Evolutionary conservation across 164 flowering plant genomes (phyloP), one percentile per base, ranked within the genome.

Genomic region (Umbilicus rupestris): DNA sequence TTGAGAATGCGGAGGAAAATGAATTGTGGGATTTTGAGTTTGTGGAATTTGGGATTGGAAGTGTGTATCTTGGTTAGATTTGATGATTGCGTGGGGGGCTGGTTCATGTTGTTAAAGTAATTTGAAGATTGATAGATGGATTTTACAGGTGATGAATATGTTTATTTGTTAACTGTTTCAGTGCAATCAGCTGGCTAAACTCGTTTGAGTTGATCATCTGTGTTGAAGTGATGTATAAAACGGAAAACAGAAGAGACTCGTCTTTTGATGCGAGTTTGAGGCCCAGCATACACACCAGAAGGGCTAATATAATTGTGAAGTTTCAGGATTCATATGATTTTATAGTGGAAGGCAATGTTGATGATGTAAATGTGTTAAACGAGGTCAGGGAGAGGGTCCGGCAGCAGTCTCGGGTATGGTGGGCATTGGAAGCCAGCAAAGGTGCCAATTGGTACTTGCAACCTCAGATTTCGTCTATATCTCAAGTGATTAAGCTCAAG

Each of bases 381-480:
- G 98, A 94, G 84, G 97, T 94, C 31, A 85, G 97, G 44, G 98
- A 94, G 80, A 89, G 84, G 78, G 96, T 89, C 72, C 84, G 93
- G 77, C 70, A 87, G 62, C 98, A 94, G 66, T 90, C 92, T 9
- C 73, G 84, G 66, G 90, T 86, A 20, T 94, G 98, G 98, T 91
- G 95, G 95, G 84, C 85, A 6, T 70, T 94, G 75, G 98, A 94
- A 75, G 92, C 95, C 0, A 86, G 78, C 79, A 91, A 89, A 77
- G 96, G 98, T 14, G 91, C 88, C 1, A 89, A 94, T 82, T 94
- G 98, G 97, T 94, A 91, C 72, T 68, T 91, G 74, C 84, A 86
- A 75, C 85, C 84, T 5, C 78, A 78, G 69, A 68, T 81, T 67
- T 67, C 83, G 24, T 79, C 92, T 0, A 59, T 81, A 7, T 66